Percentiles rank a stretch among this genome's conserved stretches.
Conservation (phyloP, 176 grass and related monocot species). For the Oryza coarctata region DNA sequence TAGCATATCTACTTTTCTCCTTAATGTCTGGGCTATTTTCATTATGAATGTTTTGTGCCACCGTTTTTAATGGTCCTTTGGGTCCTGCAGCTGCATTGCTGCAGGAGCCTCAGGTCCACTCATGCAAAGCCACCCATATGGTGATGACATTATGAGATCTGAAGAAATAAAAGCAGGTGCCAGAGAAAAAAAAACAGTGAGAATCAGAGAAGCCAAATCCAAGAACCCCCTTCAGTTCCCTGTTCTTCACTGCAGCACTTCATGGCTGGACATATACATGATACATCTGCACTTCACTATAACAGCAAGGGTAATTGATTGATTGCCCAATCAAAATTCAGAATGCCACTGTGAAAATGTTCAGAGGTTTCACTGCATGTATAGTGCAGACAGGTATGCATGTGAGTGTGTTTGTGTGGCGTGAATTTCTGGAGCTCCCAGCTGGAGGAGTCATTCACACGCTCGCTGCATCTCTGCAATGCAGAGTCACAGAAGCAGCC, state of each 20-base stretch:
- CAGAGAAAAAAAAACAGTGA: background rate
- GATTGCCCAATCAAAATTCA: background rate
- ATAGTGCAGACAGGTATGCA: background rate
- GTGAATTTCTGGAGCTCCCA: background rate
- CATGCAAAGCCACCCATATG: background rate
- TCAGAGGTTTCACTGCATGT: background rate
- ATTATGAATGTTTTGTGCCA: conserved; percentile 23
- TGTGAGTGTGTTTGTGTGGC: background rate
- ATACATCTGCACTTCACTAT: background rate
- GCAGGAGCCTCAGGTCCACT: background rate
- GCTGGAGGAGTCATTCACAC: background rate
- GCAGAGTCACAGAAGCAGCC: background rate
- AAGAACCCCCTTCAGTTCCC: conserved; percentile 16
- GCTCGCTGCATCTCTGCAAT: background rate
- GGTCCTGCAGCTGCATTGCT: conserved; percentile 16
- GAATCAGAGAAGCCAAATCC: background rate
- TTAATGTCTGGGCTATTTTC: conserved; percentile 14
- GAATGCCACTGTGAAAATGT: background rate
- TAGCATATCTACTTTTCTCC: conserved; percentile 22
- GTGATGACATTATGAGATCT: conserved; percentile 27
- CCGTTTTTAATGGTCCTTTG: conserved; percentile 18
- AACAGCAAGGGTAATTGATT: background rate
- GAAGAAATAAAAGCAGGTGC: conserved; percentile 5
- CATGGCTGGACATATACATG: background rate
- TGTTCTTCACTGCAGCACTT: conserved; percentile 12